A percentile compares a stretch with the other conserved stretches of the same genome.
phyloP scores from a whole-genome alignment of 2,329 filamentous ascomycete genomes.

The Blastomyces silverae region DNA sequence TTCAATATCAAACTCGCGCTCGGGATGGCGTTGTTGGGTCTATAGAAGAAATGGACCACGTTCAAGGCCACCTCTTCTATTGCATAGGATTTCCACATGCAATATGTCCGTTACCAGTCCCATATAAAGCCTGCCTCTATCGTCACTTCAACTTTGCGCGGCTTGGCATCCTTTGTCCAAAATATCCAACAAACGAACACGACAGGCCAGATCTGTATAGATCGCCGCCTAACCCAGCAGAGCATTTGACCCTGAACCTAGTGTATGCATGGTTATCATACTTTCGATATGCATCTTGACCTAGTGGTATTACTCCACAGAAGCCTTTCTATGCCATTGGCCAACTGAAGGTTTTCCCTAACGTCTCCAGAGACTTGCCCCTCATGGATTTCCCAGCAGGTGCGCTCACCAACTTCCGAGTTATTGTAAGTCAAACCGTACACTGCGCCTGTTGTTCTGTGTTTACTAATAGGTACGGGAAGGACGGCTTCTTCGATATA shows the following conservation, averaged over 20 bases:
- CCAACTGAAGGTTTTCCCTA: background rate
- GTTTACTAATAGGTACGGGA: conserved; percentile 22
- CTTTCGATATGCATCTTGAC: conserved; percentile 11
- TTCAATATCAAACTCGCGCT: conserved; percentile 5
- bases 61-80: background rate
- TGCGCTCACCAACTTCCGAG: conserved; percentile 39
- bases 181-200: background rate
- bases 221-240: background rate
- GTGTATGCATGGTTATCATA: background rate
- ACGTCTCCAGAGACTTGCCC: conserved; percentile 17
- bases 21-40: background rate
- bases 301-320: background rate
- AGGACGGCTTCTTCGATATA: conserved; percentile 41
- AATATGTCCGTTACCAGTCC: background rate
- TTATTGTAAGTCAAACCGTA: conserved; percentile 33
- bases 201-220: background rate
- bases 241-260: background rate
- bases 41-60: conserved; percentile 11
- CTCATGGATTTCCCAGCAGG: conserved; percentile 42
- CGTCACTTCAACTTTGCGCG: background rate
- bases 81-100: background rate
- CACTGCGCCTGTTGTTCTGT: background rate
- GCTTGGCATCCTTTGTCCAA: background rate
- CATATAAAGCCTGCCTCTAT: background rate
- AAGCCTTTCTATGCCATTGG: background rate